Conservation (phyloP, 2,329 filamentous ascomycete genomes). For the Trichoderma afroharzianum region DNA sequence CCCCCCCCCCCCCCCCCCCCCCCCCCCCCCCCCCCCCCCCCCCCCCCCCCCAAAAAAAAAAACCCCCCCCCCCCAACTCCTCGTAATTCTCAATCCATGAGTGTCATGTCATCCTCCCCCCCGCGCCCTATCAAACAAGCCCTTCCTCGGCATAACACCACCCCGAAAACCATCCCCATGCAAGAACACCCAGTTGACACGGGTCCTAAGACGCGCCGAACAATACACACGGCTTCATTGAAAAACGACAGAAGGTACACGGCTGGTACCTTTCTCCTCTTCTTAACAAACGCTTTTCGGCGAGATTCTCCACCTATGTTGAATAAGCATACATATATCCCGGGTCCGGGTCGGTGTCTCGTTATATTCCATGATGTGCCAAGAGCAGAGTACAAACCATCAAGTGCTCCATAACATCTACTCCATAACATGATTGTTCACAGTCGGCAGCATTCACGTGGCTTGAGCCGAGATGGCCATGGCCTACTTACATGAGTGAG, state of each 20-base stretch:
- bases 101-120: not conserved
- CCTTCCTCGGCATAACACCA: not conserved
- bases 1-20: no score
- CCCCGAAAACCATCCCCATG: not conserved
- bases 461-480: not conserved
- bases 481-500: not conserved
- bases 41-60: no score
- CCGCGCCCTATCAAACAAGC: not conserved
- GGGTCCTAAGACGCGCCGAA: not conserved
- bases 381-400: not conserved
- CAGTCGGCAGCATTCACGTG: not conserved
- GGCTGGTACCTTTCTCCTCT: not conserved
- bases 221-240: not conserved
- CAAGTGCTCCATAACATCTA: not conserved
- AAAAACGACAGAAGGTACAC: not conserved
- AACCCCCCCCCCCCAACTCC: not conserved
- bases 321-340: not conserved
- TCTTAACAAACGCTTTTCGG: not conserved
- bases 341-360: not conserved
- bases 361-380: not conserved
- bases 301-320: not conserved
- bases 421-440: not conserved
- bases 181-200: not conserved
- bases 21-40: no score
- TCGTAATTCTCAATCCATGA: not conserved